A percentile compares a stretch with the other conserved stretches of the same genome.
Conservation (phyloP, 176 grass and related monocot species). For the Tuctoria greenei region DNA sequence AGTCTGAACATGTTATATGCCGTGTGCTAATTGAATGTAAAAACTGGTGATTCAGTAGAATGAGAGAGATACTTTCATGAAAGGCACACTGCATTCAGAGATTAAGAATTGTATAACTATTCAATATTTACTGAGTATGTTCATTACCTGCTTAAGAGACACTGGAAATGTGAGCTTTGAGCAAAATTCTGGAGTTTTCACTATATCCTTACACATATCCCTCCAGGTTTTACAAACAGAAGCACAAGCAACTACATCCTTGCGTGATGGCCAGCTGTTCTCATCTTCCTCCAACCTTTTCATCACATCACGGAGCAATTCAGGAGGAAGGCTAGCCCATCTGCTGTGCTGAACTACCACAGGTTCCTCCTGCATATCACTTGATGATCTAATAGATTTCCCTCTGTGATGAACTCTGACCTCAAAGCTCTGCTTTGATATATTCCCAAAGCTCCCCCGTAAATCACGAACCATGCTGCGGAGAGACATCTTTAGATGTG, state of each 20-base stretch:
- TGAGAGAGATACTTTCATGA: not conserved
- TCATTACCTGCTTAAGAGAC: conserved; percentile 87
- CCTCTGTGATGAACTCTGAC: conserved; percentile 56
- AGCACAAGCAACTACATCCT: conserved; percentile 76
- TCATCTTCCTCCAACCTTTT: conserved; percentile 72
- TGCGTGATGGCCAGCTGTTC: conserved; percentile 75
- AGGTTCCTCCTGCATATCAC: conserved; percentile 37
- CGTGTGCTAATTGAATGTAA: not conserved
- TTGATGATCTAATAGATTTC: conserved; percentile 46
- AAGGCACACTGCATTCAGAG: not conserved
- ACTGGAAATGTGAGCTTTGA: conserved; percentile 88
- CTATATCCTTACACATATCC: conserved; percentile 83
- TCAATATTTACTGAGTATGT: not conserved
- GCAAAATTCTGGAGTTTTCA: conserved; percentile 74
- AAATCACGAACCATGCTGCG: conserved; percentile 69
- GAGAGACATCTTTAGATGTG: conserved; percentile 53
- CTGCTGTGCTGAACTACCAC: conserved; percentile 34
- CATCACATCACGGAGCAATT: no score
- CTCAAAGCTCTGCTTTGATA: conserved; percentile 61
- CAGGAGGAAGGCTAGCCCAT: conserved; percentile 38
- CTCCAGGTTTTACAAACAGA: conserved; percentile 78
- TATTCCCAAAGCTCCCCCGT: conserved; percentile 64
- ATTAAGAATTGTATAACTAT: not conserved
- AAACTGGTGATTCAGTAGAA: not conserved
- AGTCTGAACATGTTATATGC: no score